Base-by-base conservation (phyloP, 805 yeast genomes). In the Kazachstania kunashirensis region DNA sequence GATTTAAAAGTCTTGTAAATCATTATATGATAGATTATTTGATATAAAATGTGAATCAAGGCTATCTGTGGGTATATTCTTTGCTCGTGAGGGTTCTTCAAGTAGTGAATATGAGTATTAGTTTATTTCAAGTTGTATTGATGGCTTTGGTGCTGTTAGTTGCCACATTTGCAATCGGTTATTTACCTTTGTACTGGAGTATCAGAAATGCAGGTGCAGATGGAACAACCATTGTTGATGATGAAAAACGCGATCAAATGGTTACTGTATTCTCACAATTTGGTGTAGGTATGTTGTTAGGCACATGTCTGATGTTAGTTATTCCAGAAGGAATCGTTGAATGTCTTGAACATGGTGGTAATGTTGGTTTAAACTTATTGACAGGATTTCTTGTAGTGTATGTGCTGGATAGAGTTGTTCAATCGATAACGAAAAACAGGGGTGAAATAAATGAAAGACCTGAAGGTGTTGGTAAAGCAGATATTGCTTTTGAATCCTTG, bases 241-340 rank as follows among this genome's bases (percentile, higher is more conserved):
- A 26, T 23, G 21, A 31, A 20, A 33, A 23, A 3, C 28, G 24
- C 21, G 36, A 27, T 4, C 38, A 49, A 4, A 37, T 44, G 20
- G 55, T 71, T 23, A 54, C 58, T 17, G 41, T 52, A 21, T 44
- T 68, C 8, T 69, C 79, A 1, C 62, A 67, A 10, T 63, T 75
- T 46, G 72, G 79, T 40, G 64, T 71, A 42, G 83, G 81, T 1
- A 59, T 76, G 46, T 54, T 76, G 35, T 52, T 74, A 9, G 74
- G 80, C 3, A 70, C 80, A 0, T 66, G 76, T 0, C 57, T 74
- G 38, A 66, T 68, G 38, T 52, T 76, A 14, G 71, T 75, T 9
- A 64, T 76, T 16, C 81, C 81, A 0, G 83, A 76, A 48, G 81
- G 80, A 3, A 54, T 73, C 4, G 65, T 61, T 36, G 60, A 63